Percentiles rank a stretch among this genome's conserved stretches.
phyloP scores from a whole-genome alignment of 2,329 filamentous ascomycete species.

The Paradendryphiella salina region DNA sequence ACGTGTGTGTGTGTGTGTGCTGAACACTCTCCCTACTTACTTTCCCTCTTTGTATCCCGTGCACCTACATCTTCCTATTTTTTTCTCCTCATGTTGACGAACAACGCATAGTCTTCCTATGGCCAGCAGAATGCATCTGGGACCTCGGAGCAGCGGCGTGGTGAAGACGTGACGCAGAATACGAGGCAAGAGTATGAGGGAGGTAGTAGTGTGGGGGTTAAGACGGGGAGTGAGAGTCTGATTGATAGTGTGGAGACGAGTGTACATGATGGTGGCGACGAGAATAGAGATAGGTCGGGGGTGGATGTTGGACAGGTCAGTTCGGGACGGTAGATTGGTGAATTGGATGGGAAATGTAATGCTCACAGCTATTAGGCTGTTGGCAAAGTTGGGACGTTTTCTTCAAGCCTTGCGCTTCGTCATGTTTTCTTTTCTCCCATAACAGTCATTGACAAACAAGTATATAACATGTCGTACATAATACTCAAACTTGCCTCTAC shows the following conservation, averaged over 20 bases:
- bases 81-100: background rate
- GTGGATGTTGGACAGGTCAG: constrained; percentile 6
- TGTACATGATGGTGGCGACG: constrained; percentile 11
- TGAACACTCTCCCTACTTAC: too few relatives aligned
- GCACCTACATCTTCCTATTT: too few relatives aligned
- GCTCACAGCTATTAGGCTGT: too few relatives aligned
- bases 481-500: too few relatives aligned
- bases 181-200: constrained; percentile 8
- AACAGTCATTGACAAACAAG: too few relatives aligned
- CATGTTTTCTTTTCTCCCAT: too few relatives aligned
- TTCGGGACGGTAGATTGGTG: background rate
- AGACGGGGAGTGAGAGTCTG: constrained; percentile 20
- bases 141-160: constrained; percentile 14
- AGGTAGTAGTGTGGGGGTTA: constrained; percentile 5
- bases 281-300: constrained; percentile 8
- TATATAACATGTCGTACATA: too few relatives aligned
- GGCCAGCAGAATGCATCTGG: constrained; percentile 14
- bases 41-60: too few relatives aligned
- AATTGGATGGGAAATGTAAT: too few relatives aligned
- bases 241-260: constrained; percentile 20
- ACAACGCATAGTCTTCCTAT: background rate
- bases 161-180: constrained; percentile 12
- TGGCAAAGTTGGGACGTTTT: too few relatives aligned
- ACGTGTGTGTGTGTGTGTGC: too few relatives aligned
- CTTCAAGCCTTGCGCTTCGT: too few relatives aligned